phyloP scores from a whole-genome alignment of 331 rosid species.

The Telfairia occidentalis region DNA sequence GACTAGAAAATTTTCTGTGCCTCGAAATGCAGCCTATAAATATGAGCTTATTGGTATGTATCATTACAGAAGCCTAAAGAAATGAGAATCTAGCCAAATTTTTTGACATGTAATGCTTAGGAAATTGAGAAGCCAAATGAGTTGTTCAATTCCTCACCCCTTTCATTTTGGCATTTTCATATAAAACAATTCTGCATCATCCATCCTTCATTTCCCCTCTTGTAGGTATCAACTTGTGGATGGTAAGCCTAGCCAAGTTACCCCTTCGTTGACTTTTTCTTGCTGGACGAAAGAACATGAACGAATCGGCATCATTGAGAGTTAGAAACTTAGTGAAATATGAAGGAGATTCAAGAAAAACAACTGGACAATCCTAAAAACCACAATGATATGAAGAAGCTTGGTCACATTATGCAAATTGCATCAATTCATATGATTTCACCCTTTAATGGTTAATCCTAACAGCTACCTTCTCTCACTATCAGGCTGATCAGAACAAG shows the following conservation, averaged over 20 bases:
- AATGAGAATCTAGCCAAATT: background rate
- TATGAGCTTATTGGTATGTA: background rate
- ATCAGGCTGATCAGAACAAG: background rate
- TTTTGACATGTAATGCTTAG: background rate
- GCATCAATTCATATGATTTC: background rate
- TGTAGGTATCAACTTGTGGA: background rate
- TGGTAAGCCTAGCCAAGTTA: background rate
- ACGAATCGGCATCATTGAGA: background rate
- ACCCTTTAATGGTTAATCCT: background rate
- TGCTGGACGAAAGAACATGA: background rate
- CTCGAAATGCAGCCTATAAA: background rate
- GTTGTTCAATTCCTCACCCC: background rate
- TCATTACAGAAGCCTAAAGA: background rate
- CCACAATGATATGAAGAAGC: background rate
- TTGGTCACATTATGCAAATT: background rate
- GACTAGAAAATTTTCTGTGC: background rate
- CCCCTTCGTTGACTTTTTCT: background rate
- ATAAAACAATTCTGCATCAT: background rate
- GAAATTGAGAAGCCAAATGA: background rate
- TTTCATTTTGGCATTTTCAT: background rate
- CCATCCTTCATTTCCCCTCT: background rate
- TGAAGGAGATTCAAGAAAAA: background rate
- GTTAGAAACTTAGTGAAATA: background rate
- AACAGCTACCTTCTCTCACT: background rate
- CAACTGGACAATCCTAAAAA: background rate